Evolutionary conservation across 75 land plant genomes (phyloP).

Genomic region (Adiantum capillusveneris): DNA sequence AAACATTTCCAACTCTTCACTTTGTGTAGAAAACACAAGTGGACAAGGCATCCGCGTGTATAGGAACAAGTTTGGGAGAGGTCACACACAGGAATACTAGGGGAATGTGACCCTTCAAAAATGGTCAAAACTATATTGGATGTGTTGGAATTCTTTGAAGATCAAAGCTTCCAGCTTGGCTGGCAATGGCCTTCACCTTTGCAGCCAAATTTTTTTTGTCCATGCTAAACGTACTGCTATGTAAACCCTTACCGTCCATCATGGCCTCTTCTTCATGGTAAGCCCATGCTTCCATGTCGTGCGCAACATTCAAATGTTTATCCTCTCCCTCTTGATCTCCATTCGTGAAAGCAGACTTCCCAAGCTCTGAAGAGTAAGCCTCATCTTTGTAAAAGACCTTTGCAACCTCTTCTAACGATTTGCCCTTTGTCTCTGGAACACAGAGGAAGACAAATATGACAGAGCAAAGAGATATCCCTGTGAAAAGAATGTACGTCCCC

Average conservation of each 20-base stretch:
- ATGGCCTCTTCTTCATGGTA: not conserved
- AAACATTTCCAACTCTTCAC: too few relatives aligned
- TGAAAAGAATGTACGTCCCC: slow-evolving; percentile 7
- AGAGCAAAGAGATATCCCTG: not conserved
- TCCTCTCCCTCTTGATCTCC: not conserved
- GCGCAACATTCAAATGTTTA: not conserved
- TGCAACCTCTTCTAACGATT: slow-evolving; percentile 8
- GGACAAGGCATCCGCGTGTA: too few relatives aligned
- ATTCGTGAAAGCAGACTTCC: not conserved
- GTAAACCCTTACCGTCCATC: not conserved
- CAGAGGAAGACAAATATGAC: slow-evolving; percentile 3
- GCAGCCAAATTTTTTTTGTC: not conserved
- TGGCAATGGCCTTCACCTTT: slow-evolving; percentile 2
- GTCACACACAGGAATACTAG: too few relatives aligned
- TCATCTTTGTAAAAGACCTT: slow-evolving; percentile 2
- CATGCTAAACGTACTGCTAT: not conserved
- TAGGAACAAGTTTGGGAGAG: too few relatives aligned
- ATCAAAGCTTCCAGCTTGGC: not conserved
- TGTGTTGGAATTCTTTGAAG: too few relatives aligned
- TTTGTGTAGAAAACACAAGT: too few relatives aligned
- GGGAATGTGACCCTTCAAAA: too few relatives aligned
- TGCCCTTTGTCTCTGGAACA: slow-evolving; percentile 19
- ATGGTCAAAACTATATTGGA: too few relatives aligned
- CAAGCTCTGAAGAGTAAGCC: not conserved
- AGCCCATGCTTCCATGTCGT: not conserved